Percentiles rank a stretch among this genome's conserved stretches.
Evolutionary conservation across 257 asterid genomes (phyloP).

Genomic region (Pogostemon cablin): DNA sequence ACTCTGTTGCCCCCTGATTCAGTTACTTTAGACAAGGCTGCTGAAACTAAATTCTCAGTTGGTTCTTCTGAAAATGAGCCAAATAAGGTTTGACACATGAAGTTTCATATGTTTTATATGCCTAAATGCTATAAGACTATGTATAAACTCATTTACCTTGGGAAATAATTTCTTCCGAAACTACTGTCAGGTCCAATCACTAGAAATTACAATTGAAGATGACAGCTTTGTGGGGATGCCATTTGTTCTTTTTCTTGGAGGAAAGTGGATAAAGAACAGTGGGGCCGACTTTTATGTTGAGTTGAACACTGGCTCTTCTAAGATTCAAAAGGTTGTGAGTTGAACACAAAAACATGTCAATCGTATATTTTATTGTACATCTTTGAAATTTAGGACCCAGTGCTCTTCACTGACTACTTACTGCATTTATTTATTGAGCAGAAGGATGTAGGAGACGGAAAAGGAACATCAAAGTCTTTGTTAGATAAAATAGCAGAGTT

Average conservation of each 20-base stretch:
- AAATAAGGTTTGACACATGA: constrained; percentile 51
- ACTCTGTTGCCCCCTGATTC: constrained; percentile 79
- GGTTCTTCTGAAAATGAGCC: constrained; percentile 47
- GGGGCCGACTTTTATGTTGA: constrained; percentile 86
- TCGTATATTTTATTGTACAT: constrained; percentile 11
- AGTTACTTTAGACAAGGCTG: constrained; percentile 61
- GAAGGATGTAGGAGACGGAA: constrained; percentile 70
- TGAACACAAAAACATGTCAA: constrained; percentile 30
- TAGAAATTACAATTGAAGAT: constrained; percentile 76
- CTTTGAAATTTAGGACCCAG: constrained; percentile 2
- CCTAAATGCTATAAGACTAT: constrained; percentile 22
- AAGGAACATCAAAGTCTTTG: constrained; percentile 77
- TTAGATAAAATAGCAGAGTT: constrained; percentile 79
- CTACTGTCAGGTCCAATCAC: constrained; percentile 72
- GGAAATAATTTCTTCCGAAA: constrained; percentile 28
- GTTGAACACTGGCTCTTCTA: constrained; percentile 46
- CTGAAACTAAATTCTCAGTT: constrained; percentile 63
- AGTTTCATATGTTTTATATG: constrained; percentile 23
- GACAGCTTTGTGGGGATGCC: constrained; percentile 87
- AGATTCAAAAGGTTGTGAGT: constrained; percentile 54
- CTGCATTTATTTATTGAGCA: constrained; percentile 29
- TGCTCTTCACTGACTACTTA: constrained; percentile 26
- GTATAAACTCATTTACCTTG: constrained; percentile 4
- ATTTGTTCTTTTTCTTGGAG: constrained; percentile 82
- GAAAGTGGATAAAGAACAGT: constrained; percentile 77